Evolutionary conservation across 2,329 filamentous ascomycete species (phyloP).

Genomic region (Xylaria sp.): DNA sequence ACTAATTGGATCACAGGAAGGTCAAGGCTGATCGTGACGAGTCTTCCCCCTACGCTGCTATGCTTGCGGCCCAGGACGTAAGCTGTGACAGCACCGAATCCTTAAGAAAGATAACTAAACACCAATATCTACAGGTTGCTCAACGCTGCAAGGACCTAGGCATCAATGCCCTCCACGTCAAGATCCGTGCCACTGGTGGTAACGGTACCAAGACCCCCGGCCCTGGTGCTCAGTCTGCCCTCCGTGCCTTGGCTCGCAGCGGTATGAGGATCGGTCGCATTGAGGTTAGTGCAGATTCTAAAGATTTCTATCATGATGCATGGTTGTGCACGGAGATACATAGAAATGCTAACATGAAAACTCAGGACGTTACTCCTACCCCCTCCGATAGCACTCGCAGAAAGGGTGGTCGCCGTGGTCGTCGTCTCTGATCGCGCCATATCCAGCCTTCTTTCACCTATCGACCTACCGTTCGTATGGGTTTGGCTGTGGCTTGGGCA

Average conservation of each 20-base stretch:
- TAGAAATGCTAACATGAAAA: neutral
- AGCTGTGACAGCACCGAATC: neutral
- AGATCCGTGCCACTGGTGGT: constrained; percentile 94
- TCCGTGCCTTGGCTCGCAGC: constrained; percentile 97
- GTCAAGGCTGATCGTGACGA: constrained; percentile 99
- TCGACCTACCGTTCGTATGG: constrained; percentile 38
- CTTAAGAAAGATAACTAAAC: neutral
- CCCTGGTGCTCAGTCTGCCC: constrained; percentile 97
- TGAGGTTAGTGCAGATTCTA: constrained; percentile 53
- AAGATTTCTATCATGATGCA: neutral
- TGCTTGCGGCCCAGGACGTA: constrained; percentile 99
- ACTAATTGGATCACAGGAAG: constrained; percentile 63
- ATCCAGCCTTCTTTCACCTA: constrained; percentile 30
- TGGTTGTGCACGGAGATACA: neutral
- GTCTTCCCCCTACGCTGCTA: constrained; percentile 99
- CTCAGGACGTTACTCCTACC: constrained; percentile 90
- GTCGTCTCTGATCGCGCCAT: constrained; percentile 83
- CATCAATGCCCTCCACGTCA: constrained; percentile 97
- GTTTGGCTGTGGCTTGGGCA: constrained; percentile 43
- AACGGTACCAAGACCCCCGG: constrained; percentile 99
- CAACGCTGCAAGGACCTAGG: constrained; percentile 76
- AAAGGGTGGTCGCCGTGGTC: constrained; percentile 99
- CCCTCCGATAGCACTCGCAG: constrained; percentile 99
- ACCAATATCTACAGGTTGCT: constrained; percentile 51
- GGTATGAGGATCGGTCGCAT: constrained; percentile 99